A percentile compares a stretch with the other conserved stretches of the same genome.
Evolutionary conservation across 345 rosid genomes (phyloP).

Genomic region (Eucalyptus coolabah): DNA sequence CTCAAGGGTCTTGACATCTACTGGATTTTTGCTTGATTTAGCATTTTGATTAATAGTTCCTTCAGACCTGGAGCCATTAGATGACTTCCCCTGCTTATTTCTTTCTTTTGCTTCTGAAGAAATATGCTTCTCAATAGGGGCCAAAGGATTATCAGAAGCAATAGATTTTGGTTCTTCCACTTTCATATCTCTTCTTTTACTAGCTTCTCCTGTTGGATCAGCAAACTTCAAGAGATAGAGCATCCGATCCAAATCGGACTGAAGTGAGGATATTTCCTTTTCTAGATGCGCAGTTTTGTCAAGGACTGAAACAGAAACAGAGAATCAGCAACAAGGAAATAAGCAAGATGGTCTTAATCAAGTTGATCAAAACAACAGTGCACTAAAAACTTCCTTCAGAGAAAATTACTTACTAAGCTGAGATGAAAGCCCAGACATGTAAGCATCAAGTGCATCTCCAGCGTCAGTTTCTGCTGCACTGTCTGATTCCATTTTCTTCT

Average conservation of each 20-base stretch:
- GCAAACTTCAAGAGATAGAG: slow-evolving; percentile 75
- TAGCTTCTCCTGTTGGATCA: slow-evolving; percentile 82
- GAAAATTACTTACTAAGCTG: slow-evolving; percentile 47
- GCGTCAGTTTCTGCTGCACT: slow-evolving; percentile 28
- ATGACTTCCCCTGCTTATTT: slow-evolving; percentile 12
- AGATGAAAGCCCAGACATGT: slow-evolving; percentile 83
- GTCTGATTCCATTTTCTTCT: slow-evolving; percentile 43
- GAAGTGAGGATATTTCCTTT: slow-evolving; percentile 56
- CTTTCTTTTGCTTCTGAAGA: slow-evolving; percentile 12
- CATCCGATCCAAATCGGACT: slow-evolving; percentile 64
- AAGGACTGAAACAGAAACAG: slow-evolving; percentile 38
- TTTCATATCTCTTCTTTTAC: slow-evolving; percentile 45
- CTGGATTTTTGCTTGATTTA: slow-evolving; percentile 13
- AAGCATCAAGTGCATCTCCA: slow-evolving; percentile 87
- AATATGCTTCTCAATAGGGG: slow-evolving; percentile 12
- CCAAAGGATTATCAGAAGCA: slow-evolving; percentile 16
- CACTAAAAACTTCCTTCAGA: background rate
- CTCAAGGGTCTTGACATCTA: slow-evolving; percentile 12
- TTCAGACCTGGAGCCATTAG: slow-evolving; percentile 11
- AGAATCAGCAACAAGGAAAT: background rate
- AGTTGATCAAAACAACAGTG: background rate
- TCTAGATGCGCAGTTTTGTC: slow-evolving; percentile 48
- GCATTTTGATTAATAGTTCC: slow-evolving; percentile 5
- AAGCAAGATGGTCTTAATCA: background rate
- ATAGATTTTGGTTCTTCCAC: slow-evolving; percentile 17